These are phyloP conservation scores for Daldinia loculata DNA, from an alignment of 495 filamentous ascomycete genomes.

Conservation along the genomic window DNA sequence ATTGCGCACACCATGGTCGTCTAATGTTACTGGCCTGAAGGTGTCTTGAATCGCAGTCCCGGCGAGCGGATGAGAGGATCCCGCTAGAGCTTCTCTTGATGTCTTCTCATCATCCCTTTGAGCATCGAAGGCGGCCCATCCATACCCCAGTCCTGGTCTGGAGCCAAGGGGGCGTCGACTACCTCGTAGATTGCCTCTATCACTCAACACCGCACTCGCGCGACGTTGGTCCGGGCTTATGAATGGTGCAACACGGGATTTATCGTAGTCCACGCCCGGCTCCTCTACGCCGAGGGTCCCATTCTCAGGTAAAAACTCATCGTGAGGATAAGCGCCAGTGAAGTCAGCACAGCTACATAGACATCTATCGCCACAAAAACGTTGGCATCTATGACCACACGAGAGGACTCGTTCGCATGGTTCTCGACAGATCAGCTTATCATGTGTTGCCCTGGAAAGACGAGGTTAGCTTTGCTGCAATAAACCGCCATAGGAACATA, in stretches of 20 bases:
- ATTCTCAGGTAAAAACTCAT: constrained; percentile 26
- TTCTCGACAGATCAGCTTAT: constrained; percentile 68
- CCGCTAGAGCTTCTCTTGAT: background rate
- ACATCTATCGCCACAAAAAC: constrained; percentile 52
- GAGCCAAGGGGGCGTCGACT: background rate
- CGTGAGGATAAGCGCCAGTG: constrained; percentile 38
- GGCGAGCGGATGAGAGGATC: background rate
- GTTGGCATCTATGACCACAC: constrained; percentile 69
- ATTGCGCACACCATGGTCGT: constrained; percentile 26
- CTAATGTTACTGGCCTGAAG: constrained; percentile 35
- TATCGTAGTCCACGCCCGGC: background rate
- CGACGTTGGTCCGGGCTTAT: constrained; percentile 19
- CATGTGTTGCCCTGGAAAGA: constrained; percentile 67
- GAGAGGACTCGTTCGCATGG: constrained; percentile 65
- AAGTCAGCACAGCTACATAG: constrained; percentile 48
- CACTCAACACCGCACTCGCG: background rate
- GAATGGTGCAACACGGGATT: constrained; percentile 17
- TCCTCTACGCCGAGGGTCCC: background rate
- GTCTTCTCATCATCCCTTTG: constrained; percentile 24
- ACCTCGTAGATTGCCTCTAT: background rate
- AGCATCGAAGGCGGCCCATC: constrained; percentile 34
- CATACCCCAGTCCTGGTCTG: constrained; percentile 14
- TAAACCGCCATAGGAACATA: constrained; percentile 1
- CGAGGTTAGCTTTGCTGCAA: constrained; percentile 18
- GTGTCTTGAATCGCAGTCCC: constrained; percentile 29